A percentile compares a stretch with the other conserved stretches of the same genome.
phyloP scores from a whole-genome alignment of 768 basidiomycete species.

The Suillus placidus region DNA sequence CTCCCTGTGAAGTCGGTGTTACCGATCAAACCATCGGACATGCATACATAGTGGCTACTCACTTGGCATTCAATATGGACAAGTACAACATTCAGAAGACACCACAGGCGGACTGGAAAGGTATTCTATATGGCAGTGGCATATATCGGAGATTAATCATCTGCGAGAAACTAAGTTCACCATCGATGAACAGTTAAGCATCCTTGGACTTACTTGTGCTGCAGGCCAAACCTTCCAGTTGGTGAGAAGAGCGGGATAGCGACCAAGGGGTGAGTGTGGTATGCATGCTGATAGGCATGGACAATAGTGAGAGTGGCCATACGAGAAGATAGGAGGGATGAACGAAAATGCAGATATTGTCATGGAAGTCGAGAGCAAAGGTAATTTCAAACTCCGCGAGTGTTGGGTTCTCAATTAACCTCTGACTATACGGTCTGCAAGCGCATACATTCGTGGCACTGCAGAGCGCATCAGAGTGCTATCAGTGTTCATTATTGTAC shows the following conservation, averaged over 20 bases:
- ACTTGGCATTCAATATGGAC: conserved; percentile 79
- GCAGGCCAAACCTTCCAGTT: conserved; percentile 96
- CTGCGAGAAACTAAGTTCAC: conserved; percentile 36
- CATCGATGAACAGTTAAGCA: neutral
- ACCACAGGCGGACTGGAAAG: conserved; percentile 86
- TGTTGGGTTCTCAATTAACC: neutral
- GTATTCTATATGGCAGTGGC: conserved; percentile 81
- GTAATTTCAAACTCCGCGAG: neutral
- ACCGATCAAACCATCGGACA: conserved; percentile 1
- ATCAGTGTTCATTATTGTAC: neutral
- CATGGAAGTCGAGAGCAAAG: neutral
- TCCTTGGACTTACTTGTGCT: conserved; percentile 46
- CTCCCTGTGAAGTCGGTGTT: conserved; percentile 43
- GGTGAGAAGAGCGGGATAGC: conserved; percentile 64
- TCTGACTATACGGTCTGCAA: no score
- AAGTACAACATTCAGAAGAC: conserved; percentile 93
- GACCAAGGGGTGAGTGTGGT: no score
- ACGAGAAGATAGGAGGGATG: no score
- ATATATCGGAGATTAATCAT: conserved; percentile 83
- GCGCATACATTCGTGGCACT: neutral
- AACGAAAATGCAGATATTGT: neutral
- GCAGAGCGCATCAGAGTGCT: neutral
- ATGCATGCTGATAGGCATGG: no score
- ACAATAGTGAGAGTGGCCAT: no score
- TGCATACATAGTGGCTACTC: conserved; percentile 28